Evolutionary conservation across 2,329 filamentous ascomycete genomes (phyloP), one percentile per base, ranked within the genome.

Genomic region (Sporothrix mexicana): DNA sequence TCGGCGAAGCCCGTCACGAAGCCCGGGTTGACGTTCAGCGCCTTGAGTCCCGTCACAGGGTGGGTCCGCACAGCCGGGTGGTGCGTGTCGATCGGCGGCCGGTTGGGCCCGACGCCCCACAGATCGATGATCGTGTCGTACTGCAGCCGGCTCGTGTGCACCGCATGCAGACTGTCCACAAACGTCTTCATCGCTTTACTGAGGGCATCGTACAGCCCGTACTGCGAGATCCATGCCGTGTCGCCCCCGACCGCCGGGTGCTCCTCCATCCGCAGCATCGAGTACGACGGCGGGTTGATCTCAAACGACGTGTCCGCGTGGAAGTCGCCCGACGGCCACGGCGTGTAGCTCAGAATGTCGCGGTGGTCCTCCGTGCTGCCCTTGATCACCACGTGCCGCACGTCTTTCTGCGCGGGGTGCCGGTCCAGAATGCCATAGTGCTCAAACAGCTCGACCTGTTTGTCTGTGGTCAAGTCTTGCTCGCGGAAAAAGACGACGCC

Each of bases 261-360:
- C 70, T 85, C 83, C 75, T 86, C 83, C 83, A 86, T 86, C 20
- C 84, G 80, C 12, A 87, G 78, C n/a, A 87, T 75, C 0, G 84
- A 86, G 74, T 86, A 87, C 1, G 82, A 84, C 0, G 85, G 85
- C 1, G 85, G 84, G 73, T 87, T 86, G 73, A 85, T 80, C 76
- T 87, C 85, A 74, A 86, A 86, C 0, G 82, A 84, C 1, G 84
- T 86, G 76, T 87, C 85, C 41, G 85, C 83, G 73, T 86, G 85
- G 73, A 83, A 86, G 64, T 85, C 85, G 3, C 79, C 81, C 9
- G 78, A 80, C 1, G 82, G 82, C 83, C 84, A 86, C 0, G 84
- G 84, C 0, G 85, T 86, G 76, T 86, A 85, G 36, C 81, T 83
- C 1, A 79, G 74, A 1, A 84, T 77, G 73, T 83, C 81, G 10